Conservation (phyloP, 1,284 basidiomycete species). For the Vanrija pseudolonga region DNA sequence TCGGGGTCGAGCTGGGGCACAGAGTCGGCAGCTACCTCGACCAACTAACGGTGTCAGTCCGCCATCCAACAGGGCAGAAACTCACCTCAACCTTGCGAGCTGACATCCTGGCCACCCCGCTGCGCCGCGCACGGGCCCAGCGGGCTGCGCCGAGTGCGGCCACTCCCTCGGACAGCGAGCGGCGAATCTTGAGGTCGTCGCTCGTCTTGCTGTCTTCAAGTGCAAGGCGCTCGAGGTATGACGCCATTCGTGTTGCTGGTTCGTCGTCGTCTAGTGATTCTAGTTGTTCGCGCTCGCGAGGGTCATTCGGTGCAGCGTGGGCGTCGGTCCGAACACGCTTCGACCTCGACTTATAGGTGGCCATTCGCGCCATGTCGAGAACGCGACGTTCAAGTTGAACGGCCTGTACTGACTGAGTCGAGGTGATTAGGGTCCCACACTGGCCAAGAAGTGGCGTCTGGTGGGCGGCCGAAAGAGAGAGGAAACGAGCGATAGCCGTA, state of each 20-base stretch:
- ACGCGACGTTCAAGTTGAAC: background rate
- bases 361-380: background rate
- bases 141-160: constrained; percentile 10
- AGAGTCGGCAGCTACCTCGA: too few relatives aligned
- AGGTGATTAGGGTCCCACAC: background rate
- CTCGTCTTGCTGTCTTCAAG: background rate
- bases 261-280: background rate
- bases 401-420: background rate
- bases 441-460: constrained; percentile 1
- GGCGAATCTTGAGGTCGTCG: background rate
- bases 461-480: constrained; percentile 10
- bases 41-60: too few relatives aligned
- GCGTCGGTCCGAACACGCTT: background rate
- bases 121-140: constrained; percentile 8
- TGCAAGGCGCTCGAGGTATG: background rate
- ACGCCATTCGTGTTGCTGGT: background rate
- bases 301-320: too few relatives aligned
- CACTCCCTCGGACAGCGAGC: constrained; percentile 10
- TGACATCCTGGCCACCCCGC: too few relatives aligned
- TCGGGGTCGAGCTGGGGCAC: too few relatives aligned
- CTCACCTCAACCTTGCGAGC: too few relatives aligned
- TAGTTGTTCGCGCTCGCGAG: background rate
- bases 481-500: constrained; percentile 15
- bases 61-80: too few relatives aligned
- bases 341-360: background rate